These are phyloP conservation scores for Bruguiera sexangula DNA, from an alignment of 345 rosid genomes.

Conservation along the genomic window DNA sequence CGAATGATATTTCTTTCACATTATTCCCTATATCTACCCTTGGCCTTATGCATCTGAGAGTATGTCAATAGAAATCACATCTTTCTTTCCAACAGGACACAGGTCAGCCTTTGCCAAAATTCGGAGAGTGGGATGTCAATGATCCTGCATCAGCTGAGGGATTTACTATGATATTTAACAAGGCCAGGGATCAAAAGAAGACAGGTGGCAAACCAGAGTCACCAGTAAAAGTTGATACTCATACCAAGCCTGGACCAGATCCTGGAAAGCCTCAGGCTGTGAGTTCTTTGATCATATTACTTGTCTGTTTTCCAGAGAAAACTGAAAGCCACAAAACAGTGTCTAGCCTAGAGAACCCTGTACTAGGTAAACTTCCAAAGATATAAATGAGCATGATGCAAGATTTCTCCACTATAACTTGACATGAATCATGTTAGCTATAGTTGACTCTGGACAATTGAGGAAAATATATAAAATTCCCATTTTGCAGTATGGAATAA, in stretches of 20 bases:
- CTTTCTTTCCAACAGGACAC: constrained; percentile 44
- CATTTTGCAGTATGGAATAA: no score
- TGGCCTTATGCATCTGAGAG: neutral
- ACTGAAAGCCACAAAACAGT: neutral
- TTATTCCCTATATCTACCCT: neutral
- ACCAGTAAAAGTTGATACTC: constrained; percentile 59
- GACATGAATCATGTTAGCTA: no score
- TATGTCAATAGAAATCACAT: constrained; percentile 12
- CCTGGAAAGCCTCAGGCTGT: constrained; percentile 74
- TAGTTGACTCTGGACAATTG: no score
- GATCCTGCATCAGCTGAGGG: constrained; percentile 98
- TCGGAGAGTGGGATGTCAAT: constrained; percentile 97
- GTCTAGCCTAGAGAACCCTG: neutral
- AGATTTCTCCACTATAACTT: no score
- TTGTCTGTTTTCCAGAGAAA: neutral
- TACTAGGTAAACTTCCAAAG: neutral
- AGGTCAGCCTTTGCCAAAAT: constrained; percentile 88
- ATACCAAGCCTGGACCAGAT: constrained; percentile 51
- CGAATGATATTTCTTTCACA: neutral
- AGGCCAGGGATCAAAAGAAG: constrained; percentile 94
- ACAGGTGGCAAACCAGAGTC: constrained; percentile 70
- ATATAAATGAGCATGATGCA: no score
- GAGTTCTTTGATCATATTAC: constrained; percentile 33
- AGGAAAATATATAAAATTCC: no score
- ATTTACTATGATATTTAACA: constrained; percentile 89